These are phyloP conservation scores for Aspergillus aculeatinus DNA, from an alignment of 2,329 filamentous ascomycete species.

Conservation along the genomic window DNA sequence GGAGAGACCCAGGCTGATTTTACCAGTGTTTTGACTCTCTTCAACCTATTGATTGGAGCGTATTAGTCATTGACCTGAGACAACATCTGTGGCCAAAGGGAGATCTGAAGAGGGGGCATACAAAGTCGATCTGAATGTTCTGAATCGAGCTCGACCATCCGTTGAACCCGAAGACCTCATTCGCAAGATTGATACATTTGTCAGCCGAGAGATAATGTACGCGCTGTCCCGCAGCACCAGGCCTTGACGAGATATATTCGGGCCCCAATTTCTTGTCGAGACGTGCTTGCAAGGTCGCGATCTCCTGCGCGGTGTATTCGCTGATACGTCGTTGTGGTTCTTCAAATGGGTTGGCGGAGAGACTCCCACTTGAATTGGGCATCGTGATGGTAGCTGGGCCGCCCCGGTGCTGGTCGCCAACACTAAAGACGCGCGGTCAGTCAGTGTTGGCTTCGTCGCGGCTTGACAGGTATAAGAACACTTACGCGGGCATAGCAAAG, in stretches of 20 bases:
- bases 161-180: slow-evolving; percentile 95
- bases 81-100: not conserved
- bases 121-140: slow-evolving; percentile 92
- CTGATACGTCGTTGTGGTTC: slow-evolving; percentile 67
- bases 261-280: slow-evolving; percentile 93
- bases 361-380: slow-evolving; percentile 31
- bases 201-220: slow-evolving; percentile 95
- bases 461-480: not conserved
- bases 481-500: slow-evolving; percentile 50
- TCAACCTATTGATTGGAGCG: slow-evolving; percentile 57
- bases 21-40: slow-evolving; percentile 73
- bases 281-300: slow-evolving; percentile 80
- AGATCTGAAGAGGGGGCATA: slow-evolving; percentile 34
- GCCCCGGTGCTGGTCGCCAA: slow-evolving; percentile 66
- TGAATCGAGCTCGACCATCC: slow-evolving; percentile 97
- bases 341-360: slow-evolving; percentile 73
- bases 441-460: slow-evolving; percentile 17
- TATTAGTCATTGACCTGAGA: slow-evolving; percentile 2
- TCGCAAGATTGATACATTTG: slow-evolving; percentile 92
- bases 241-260: slow-evolving; percentile 87
- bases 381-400: slow-evolving; percentile 44
- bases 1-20: slow-evolving; percentile 80
- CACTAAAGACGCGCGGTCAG: slow-evolving; percentile 45
- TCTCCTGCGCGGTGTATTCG: slow-evolving; percentile 84
- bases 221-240: slow-evolving; percentile 78